Conservation (phyloP, 2,329 filamentous ascomycete genomes). For the Fusarium sp. region DNA sequence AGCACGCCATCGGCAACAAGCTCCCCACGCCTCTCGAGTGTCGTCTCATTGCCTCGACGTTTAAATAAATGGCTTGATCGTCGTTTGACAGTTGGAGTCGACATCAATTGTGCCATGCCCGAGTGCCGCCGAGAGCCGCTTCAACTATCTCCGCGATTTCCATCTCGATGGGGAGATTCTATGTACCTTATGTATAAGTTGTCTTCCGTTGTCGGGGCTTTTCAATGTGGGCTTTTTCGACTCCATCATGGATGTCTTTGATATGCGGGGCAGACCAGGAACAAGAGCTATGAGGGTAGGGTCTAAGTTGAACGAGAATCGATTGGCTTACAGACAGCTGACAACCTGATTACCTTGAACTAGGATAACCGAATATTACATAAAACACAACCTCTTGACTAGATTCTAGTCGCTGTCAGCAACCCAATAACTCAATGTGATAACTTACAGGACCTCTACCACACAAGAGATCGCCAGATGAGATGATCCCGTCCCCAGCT, state of each 20-base stretch:
- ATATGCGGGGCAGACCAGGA: conserved; percentile 25
- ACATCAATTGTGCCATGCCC: conserved; percentile 23
- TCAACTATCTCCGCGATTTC: background rate
- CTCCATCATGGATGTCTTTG: conserved; percentile 7
- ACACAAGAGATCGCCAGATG: background rate
- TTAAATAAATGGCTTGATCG: conserved; percentile 23
- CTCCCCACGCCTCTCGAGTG: conserved; percentile 34
- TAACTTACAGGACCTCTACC: background rate
- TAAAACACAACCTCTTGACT: too few species aligned
- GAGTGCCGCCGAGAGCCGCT: conserved; percentile 40
- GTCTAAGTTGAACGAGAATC: background rate
- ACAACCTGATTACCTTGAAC: background rate
- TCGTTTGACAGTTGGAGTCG: conserved; percentile 8
- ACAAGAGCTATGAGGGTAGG: conserved; percentile 1
- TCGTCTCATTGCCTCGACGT: conserved; percentile 8
- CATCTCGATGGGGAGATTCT: conserved; percentile 6
- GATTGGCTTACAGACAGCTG: conserved; percentile 10
- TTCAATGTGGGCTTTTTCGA: background rate
- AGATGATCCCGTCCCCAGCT: background rate
- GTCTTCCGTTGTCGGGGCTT: conserved; percentile 12
- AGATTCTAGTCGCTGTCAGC: background rate
- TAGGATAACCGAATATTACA: too few species aligned
- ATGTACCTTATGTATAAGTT: background rate
- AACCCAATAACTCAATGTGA: background rate
- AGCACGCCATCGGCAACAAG: conserved; percentile 45